These are phyloP conservation scores for Trifolium fragiferum DNA, from an alignment of 306 rosid species.

Conservation along the genomic window DNA sequence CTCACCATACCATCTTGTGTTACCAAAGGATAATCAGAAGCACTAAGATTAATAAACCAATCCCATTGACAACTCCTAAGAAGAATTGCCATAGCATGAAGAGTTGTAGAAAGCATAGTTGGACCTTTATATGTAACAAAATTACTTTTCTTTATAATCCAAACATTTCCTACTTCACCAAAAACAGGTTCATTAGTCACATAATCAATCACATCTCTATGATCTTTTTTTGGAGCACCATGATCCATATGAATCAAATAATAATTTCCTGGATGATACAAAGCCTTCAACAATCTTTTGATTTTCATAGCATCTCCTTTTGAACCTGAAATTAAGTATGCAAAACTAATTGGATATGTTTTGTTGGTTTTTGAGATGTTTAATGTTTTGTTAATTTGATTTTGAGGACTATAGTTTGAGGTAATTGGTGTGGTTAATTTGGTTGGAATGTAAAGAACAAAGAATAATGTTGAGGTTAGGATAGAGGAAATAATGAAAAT, in stretches of 20 bases:
- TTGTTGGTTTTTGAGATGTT: conserved; percentile 37
- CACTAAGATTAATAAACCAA: conserved; percentile 95
- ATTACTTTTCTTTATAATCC: conserved; percentile 78
- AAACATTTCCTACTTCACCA: conserved; percentile 74
- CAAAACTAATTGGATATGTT: conserved; percentile 65
- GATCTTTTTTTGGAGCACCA: conserved; percentile 68
- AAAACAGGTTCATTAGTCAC: conserved; percentile 63
- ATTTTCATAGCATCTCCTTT: conserved; percentile 67
- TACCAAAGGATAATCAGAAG: conserved; percentile 85
- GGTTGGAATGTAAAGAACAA: conserved; percentile 58
- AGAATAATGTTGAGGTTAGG: conserved; percentile 55
- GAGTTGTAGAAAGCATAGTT: conserved; percentile 91
- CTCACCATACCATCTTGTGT: conserved; percentile 99
- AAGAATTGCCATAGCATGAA: conserved; percentile 81
- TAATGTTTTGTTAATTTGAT: conserved; percentile 32
- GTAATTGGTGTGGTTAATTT: conserved; percentile 52
- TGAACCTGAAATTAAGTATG: conserved; percentile 84
- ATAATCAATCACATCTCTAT: conserved; percentile 56
- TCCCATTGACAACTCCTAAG: conserved; percentile 75
- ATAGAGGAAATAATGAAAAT: conserved; percentile 53
- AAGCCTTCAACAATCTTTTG: conserved; percentile 62
- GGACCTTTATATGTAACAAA: conserved; percentile 92
- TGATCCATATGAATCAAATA: conserved; percentile 82
- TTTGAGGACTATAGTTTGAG: neutral
- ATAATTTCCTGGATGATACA: conserved; percentile 85